Base-by-base conservation (phyloP, 164 flowering plant genomes). In the Buxus sempervirens region DNA sequence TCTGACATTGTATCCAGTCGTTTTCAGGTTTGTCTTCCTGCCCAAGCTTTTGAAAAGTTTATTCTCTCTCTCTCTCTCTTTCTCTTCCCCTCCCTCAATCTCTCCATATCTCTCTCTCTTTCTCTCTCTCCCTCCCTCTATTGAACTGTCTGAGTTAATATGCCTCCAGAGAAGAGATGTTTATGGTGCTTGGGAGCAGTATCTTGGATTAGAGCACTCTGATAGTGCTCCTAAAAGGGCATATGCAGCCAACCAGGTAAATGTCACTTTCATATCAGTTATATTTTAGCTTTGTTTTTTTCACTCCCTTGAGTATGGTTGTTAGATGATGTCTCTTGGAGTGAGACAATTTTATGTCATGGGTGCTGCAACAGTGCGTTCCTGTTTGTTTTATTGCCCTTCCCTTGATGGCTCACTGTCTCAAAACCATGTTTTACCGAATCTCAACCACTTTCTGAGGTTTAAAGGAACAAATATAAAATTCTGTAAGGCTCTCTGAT, bases 101-200 rank as follows among this genome's bases (percentile, higher is more conserved):
- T 54, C 32, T 58, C 5, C 7, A 32, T 32, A 32, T 32, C 38
- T 32, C 5, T 26, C 24, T 56, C n/a, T 21, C 24, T 8, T 3
- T 10, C 23, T 21, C 59, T 21, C 27, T 56, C 26, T 25, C 19
- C 28, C 13, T 18, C 9, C 51, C 32, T 48, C 4, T 19, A 9
- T 49, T 58, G 23, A 55, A 23, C n/a, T 69, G 19, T 21, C 51
- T 10, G 20, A 26, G 53, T n/a, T 15, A 6, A 28, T 69, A 27
- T 67, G 56, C 57, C 12, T 38, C 13, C 71, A 88, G 97, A 85
- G 87, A 65, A 79, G 96, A 73, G 94, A 90, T 81, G 86, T 86
- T 49, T 88, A 85, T 83, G 96, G 96, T 63, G 92, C 92, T 66
- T 92, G 97, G 96, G 94, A 92, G 79, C 96, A 88, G 77, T 92